Percentiles rank a stretch among this genome's conserved stretches.
Conservation (phyloP, 306 rosid genomes). For the Ammopiptanthus mongolicus region DNA sequence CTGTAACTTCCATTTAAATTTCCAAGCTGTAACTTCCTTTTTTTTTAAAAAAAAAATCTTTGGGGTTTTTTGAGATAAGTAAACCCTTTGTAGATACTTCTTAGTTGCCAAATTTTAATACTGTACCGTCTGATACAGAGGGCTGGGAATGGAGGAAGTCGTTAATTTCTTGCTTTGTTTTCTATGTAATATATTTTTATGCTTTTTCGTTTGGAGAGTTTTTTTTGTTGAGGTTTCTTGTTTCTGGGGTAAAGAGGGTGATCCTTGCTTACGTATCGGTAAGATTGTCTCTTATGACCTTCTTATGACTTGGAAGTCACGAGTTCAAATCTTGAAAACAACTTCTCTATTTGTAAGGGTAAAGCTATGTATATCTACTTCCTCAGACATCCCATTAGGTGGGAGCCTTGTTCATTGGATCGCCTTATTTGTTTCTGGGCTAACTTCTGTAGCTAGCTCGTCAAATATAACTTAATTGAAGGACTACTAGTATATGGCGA, state of each 20-base stretch:
- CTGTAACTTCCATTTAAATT: neutral
- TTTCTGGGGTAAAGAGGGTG: constrained; percentile 18
- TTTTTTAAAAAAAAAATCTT: too few relatives aligned
- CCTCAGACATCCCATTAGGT: too few relatives aligned
- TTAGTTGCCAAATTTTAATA: constrained; percentile 12
- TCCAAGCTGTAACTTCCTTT: too few relatives aligned
- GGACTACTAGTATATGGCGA: constrained; percentile 8
- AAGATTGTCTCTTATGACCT: too few relatives aligned
- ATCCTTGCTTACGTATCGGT: too few relatives aligned
- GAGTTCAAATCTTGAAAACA: too few relatives aligned
- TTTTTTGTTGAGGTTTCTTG: neutral
- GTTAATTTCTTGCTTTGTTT: neutral
- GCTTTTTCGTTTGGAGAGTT: neutral
- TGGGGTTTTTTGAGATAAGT: constrained; percentile 17
- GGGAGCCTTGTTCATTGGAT: too few relatives aligned
- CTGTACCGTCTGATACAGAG: constrained; percentile 9
- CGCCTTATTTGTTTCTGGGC: constrained; percentile 20
- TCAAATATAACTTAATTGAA: constrained; percentile 6
- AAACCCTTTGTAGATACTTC: constrained; percentile 25
- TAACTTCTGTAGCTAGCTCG: neutral
- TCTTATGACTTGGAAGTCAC: too few relatives aligned
- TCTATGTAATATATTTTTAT: constrained; percentile 9
- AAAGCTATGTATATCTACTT: too few relatives aligned
- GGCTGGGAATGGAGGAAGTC: neutral
- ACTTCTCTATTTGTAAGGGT: too few relatives aligned